These are phyloP conservation scores for Chlorella sp. DNA, from an alignment of 139 green algal genomes.

Conservation along the genomic window DNA sequence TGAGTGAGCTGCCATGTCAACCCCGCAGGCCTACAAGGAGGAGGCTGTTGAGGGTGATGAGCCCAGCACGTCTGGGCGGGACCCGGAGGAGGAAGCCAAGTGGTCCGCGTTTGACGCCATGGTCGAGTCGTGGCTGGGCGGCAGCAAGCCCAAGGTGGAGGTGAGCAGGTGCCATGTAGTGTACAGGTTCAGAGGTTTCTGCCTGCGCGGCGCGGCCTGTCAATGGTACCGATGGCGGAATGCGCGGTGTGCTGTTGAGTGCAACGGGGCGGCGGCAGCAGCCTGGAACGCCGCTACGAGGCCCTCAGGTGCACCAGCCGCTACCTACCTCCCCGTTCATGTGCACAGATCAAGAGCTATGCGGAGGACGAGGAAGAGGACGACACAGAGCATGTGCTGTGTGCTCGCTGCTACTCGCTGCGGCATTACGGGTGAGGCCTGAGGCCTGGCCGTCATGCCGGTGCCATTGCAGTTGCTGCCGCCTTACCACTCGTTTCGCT, in stretches of 20 bases:
- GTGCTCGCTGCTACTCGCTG: slow-evolving; percentile 92
- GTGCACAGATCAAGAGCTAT: background rate
- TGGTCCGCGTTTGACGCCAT: slow-evolving; percentile 31
- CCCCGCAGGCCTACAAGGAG: slow-evolving; percentile 15
- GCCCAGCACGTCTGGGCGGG: background rate
- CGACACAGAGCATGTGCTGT: slow-evolving; percentile 65
- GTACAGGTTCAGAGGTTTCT: no score
- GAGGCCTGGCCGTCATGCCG: no score
- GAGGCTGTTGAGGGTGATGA: background rate
- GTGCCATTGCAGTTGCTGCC: background rate
- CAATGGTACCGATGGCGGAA: no score
- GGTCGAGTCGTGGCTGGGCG: slow-evolving; percentile 44
- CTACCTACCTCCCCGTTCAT: no score
- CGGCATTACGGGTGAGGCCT: slow-evolving; percentile 76
- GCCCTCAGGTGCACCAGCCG: no score
- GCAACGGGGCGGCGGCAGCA: no score
- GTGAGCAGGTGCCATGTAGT: no score
- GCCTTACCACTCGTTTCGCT: no score
- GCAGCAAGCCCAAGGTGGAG: slow-evolving; percentile 9
- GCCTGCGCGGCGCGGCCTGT: no score
- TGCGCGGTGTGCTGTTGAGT: no score
- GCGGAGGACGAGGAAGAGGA: slow-evolving; percentile 8
- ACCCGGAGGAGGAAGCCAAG: slow-evolving; percentile 22
- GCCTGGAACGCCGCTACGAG: no score
- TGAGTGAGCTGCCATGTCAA: no score